Evolutionary conservation across 306 rosid genomes (phyloP).

Genomic region (Malus orientalis): DNA sequence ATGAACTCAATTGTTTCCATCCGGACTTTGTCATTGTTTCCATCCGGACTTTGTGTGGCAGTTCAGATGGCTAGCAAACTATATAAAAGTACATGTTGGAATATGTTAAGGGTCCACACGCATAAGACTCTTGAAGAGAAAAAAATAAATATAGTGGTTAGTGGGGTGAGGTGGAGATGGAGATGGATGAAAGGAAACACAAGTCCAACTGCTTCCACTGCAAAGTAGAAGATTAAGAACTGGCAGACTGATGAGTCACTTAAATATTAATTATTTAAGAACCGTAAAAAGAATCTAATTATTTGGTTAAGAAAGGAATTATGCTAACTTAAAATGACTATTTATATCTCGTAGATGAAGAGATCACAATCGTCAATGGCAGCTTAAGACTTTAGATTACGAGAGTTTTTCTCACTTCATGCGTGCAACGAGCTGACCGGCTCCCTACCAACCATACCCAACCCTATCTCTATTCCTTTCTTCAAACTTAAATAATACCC

Average conservation of each 20-base stretch:
- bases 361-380: slow-evolving; percentile 21
- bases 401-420: slow-evolving; percentile 25
- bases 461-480: slow-evolving; percentile 1
- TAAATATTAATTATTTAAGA: background rate
- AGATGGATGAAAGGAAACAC: slow-evolving; percentile 10
- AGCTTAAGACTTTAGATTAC: slow-evolving; percentile 24
- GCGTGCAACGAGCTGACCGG: slow-evolving; percentile 58
- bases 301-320: background rate
- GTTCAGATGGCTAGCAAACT: slow-evolving; percentile 25
- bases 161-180: background rate
- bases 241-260: slow-evolving; percentile 29
- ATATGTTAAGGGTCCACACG: slow-evolving; percentile 70
- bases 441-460: slow-evolving; percentile 60
- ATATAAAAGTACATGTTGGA: slow-evolving; percentile 13
- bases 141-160: slow-evolving; percentile 1
- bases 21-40: background rate
- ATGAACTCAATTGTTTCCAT: slow-evolving; percentile 11
- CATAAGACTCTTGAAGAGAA: slow-evolving; percentile 28
- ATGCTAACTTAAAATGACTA: background rate
- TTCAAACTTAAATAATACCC: background rate
- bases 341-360: background rate
- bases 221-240: slow-evolving; percentile 28
- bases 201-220: slow-evolving; percentile 75
- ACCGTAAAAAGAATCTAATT: background rate
- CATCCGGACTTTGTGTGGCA: background rate